Evolutionary conservation across 2,329 filamentous ascomycete genomes (phyloP), one percentile per base, ranked within the genome.

Genomic region (Fusarium paranaense): DNA sequence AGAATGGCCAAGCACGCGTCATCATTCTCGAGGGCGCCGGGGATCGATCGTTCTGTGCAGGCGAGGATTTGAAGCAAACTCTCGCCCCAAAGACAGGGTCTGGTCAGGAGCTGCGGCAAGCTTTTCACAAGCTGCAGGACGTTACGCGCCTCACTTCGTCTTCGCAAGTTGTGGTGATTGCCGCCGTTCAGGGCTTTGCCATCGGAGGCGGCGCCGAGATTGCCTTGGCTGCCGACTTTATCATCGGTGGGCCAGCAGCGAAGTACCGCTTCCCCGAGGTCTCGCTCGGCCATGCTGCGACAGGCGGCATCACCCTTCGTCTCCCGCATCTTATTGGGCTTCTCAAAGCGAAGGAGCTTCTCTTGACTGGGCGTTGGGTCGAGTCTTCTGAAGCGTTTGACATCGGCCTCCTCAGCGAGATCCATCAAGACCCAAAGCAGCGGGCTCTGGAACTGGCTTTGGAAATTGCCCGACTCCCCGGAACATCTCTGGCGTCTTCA

Each of bases 131-230:
- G 47, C 25, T 52, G 20, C 27, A 52, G 18, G 47, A 52, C 25
- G 11, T 52, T 27, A 52, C 47, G 11, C 47, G 47, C 8, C 25
- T 52, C 25, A 52, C 47, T 10, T 52, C 47, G 11, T 27, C 22
- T 13, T 27, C 47, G 22, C 10, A 8, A 16, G 58, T 45, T 30
- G 40, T 67, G 6, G 64, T 67, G n/a, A 62, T 67, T 10, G 35
- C 64, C 7, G 45, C 47, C 5, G 47, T 67, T 13, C 64, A 67
- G 7, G 64, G 64, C 32, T 67, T 62, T 47, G 64, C 64, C 25
- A 57, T 67, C 25, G 64, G 64, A 40, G 64, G 64, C 11, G 64
- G 64, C n/a, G 64, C 64, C 14, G 64, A 67, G 58, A 45, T 67
- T n/a, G 64, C 64, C 13, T 47, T 67, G 13, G 58, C 58, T 35